Percentiles rank a stretch among this genome's conserved stretches.
Conservation (phyloP, 108 stramenopile genomes). For the Asterionellopsis glacialis region DNA sequence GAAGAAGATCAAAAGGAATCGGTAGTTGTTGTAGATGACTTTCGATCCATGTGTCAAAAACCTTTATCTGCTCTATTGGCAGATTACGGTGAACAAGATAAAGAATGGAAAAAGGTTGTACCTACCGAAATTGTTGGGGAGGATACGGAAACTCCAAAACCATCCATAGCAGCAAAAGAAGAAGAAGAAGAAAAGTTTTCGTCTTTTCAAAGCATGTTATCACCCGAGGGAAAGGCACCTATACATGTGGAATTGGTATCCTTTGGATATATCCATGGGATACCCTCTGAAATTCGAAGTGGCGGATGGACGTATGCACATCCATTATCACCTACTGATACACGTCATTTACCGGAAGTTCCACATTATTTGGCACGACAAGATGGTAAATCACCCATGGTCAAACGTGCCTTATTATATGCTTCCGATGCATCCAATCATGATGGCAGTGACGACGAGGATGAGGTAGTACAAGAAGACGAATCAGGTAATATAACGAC, state of each 20-base stretch:
- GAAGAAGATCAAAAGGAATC: background rate
- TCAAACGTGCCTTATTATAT: slow-evolving; percentile 52
- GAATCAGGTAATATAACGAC: no score
- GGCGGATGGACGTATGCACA: slow-evolving; percentile 54
- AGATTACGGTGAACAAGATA: slow-evolving; percentile 75
- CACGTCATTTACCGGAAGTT: slow-evolving; percentile 48
- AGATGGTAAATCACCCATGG: slow-evolving; percentile 58
- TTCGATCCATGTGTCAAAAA: slow-evolving; percentile 15
- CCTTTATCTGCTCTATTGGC: slow-evolving; percentile 46
- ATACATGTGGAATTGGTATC: slow-evolving; percentile 69
- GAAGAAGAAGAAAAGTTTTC: background rate
- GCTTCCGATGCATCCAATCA: no score
- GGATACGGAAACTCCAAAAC: slow-evolving; percentile 4
- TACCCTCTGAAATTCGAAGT: slow-evolving; percentile 39
- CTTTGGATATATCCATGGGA: slow-evolving; percentile 75
- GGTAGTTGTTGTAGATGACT: background rate
- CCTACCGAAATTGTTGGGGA: background rate
- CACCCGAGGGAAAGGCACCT: slow-evolving; percentile 59
- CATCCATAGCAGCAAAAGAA: background rate
- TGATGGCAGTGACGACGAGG: no score
- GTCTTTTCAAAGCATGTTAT: slow-evolving; percentile 21
- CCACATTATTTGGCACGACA: slow-evolving; percentile 56
- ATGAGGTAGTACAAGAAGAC: no score
- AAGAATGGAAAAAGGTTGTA: slow-evolving; percentile 46
- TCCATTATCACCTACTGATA: slow-evolving; percentile 56